Evolutionary conservation across 768 basidiomycete genomes (phyloP), one percentile per base, ranked within the genome.

Genomic region (Boletus huronensis): DNA sequence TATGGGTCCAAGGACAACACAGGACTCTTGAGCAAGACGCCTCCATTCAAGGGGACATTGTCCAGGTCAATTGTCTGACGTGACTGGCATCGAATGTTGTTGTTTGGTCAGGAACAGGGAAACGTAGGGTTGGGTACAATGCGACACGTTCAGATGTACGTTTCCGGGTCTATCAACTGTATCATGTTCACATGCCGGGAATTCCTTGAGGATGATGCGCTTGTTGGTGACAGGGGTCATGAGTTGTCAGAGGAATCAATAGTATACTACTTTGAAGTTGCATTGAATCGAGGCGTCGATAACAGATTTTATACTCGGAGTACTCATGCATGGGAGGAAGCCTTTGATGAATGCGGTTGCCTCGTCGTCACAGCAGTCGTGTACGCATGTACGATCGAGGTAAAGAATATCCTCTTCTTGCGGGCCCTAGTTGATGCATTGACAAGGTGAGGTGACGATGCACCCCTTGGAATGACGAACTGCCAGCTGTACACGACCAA

Each of bases 51-150:
- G 2, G 74, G 64, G 0, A 74, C 74, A 28, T 61, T 75, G 17
- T 81, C 78, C 19, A 77, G 59, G 58, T 84, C 82, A 59, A 85
- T 83, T 1, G 69, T 75, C 50, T 75, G 62, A n/a, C n/a, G n/a
- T n/a, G n/a, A 0, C 68, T 74, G 5, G 53, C 67, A 53, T 83
- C 80, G 54, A 79, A 74, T 0, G 76, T 60, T 3, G 75, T 74
- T 6, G 78, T 79, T 58, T 78, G 71, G 17, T 78, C 78, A 0
- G 74, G 69, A 62, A 68, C 25, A 13, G 31, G 36, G 17, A 14
- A 0, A 16, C 46, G 46, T 54, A 29, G n/a, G 1, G 25, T 5
- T 14, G 14, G 38, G 36, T 7, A 14, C 19, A 26, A 53, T 17
- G 29, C 6, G 28, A 29, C 16, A 14, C 13, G 10, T 10, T 58